A percentile compares a stretch with the other conserved stretches of the same genome.
phyloP scores from a whole-genome alignment of 176 grass and related monocot genomes.

The Cenchrus americanus region DNA sequence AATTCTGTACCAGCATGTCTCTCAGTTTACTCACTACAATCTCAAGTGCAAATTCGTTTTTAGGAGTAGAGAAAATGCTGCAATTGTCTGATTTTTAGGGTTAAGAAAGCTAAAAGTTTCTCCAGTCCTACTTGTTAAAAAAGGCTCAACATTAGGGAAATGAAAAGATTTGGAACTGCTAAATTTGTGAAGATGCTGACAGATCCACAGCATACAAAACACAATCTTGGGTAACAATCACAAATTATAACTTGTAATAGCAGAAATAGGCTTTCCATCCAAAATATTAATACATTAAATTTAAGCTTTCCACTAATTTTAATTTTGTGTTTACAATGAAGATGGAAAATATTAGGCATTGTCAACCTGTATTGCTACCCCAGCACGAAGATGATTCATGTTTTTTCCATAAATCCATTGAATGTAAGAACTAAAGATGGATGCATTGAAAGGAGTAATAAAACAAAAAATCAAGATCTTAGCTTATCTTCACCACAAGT shows the following conservation, averaged over 20 bases:
- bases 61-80: too few relatives aligned
- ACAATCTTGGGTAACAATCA: not conserved
- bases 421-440: not conserved
- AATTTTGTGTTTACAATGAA: not conserved
- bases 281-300: not conserved
- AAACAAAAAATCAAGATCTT: not conserved
- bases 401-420: not conserved
- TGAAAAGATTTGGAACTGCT: slow-evolving; percentile 16
- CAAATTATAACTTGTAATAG: not conserved
- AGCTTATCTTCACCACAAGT: not conserved
- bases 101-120: too few relatives aligned
- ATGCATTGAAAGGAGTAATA: not conserved
- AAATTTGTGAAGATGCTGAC: not conserved
- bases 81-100: too few relatives aligned
- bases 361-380: not conserved
- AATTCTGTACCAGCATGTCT: not conserved
- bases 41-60: too few relatives aligned
- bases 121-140: not conserved
- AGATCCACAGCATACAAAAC: slow-evolving; percentile 35
- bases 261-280: slow-evolving; percentile 11
- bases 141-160: slow-evolving; percentile 36
- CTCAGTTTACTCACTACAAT: not conserved
- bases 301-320: not conserved
- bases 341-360: not conserved
- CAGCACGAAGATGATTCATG: not conserved